Evolutionary conservation across 495 filamentous ascomycete genomes (phyloP).

Genomic region (Penicillium desertorum): DNA sequence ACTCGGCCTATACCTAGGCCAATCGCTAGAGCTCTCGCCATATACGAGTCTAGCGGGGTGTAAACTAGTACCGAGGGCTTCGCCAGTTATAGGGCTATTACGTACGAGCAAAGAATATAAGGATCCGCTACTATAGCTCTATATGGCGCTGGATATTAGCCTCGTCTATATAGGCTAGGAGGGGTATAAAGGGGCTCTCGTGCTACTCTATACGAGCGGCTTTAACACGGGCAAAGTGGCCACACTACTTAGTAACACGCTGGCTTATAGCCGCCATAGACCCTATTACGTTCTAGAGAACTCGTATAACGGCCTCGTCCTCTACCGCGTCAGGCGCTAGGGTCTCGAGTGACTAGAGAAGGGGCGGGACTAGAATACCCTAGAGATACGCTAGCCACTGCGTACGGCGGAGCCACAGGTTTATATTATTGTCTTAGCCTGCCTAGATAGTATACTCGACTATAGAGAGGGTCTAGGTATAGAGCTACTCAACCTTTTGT

Average conservation of each 20-base stretch:
- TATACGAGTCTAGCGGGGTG: neutral
- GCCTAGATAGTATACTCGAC: neutral
- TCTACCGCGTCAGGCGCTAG: neutral
- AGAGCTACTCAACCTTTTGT: too few relatives aligned
- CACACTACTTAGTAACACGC: conserved; percentile 6
- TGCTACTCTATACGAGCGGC: neutral
- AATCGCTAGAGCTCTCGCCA: conserved; percentile 1
- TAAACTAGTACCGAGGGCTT: conserved; percentile 7
- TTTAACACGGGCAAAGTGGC: conserved; percentile 5
- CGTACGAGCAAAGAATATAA: conserved; percentile 18
- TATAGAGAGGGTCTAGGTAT: neutral
- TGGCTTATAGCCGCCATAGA: conserved; percentile 10
- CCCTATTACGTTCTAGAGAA: conserved; percentile 5
- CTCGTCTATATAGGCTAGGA: conserved; percentile 15
- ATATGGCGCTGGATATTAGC: conserved; percentile 11
- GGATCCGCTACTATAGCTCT: conserved; percentile 18
- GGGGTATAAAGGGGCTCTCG: conserved; percentile 7
- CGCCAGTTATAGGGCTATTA: conserved; percentile 8
- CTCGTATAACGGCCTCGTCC: neutral
- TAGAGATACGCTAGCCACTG: conserved; percentile 11
- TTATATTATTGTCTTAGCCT: conserved; percentile 6
- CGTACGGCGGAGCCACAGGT: conserved; percentile 15
- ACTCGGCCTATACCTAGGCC: too few relatives aligned
- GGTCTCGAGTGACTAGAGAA: neutral
- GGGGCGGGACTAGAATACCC: neutral